Conservation (phyloP, 108 stramenopile genomes). For the Cyclotella cryptica region DNA sequence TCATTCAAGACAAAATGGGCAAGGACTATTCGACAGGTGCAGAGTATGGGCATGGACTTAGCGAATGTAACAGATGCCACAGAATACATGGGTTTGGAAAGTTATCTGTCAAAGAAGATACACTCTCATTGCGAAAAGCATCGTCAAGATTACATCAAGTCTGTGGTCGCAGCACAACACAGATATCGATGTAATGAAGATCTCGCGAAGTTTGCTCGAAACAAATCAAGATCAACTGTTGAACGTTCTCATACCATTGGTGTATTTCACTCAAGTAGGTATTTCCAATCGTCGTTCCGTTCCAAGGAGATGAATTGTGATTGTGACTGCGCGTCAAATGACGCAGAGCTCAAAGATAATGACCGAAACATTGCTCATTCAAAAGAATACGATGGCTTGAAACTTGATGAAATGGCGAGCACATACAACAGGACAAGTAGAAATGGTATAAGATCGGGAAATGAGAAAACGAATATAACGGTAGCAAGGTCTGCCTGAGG, state of each 20-base stretch:
- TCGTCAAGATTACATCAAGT: background rate
- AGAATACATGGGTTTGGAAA: slow-evolving; percentile 1
- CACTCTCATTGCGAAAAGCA: background rate
- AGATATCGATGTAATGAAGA: background rate
- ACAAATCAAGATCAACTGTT: background rate
- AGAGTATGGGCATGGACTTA: background rate
- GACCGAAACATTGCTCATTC: background rate
- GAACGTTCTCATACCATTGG: slow-evolving; percentile 3
- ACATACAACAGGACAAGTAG: no score
- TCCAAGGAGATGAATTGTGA: no score
- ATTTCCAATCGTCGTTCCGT: background rate
- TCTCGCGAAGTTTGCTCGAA: background rate
- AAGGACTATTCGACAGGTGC: background rate
- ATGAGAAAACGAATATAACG: background rate
- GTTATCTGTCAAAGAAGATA: background rate
- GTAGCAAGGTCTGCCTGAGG: background rate
- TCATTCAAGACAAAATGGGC: background rate
- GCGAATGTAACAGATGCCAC: background rate
- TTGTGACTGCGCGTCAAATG: no score
- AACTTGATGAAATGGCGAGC: no score
- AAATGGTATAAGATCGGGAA: no score
- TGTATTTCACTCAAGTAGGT: background rate
- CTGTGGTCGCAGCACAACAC: background rate
- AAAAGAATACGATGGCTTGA: no score
- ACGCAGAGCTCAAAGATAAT: no score